These are phyloP conservation scores for Psilocybe tampanensis DNA, from an alignment of 768 basidiomycete genomes.

Conservation along the genomic window DNA sequence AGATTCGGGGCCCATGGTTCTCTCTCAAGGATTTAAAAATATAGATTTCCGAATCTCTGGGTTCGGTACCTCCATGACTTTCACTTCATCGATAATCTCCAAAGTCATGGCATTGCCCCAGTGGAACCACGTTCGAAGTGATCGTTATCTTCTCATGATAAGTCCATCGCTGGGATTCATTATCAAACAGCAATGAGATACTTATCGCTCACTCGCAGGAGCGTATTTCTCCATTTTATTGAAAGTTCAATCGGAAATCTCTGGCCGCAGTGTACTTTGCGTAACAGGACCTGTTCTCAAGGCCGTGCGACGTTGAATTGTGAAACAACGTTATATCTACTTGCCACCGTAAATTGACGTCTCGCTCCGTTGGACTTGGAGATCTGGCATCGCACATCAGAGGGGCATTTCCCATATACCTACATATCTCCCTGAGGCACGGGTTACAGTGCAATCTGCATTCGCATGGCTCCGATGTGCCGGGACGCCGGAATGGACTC, in stretches of 20 bases:
- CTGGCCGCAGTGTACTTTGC: slow-evolving; percentile 6
- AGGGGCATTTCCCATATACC: slow-evolving; percentile 23
- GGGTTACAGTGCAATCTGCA: slow-evolving; percentile 18
- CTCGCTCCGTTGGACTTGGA: slow-evolving; percentile 25
- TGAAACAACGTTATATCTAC: slow-evolving; percentile 20
- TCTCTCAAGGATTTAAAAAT: slow-evolving; percentile 26
- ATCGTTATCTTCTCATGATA: slow-evolving; percentile 10
- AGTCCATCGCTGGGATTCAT: slow-evolving; percentile 2
- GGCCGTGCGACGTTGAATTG: slow-evolving; percentile 17
- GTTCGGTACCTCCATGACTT: slow-evolving; percentile 23
- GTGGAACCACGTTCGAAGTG: slow-evolving; percentile 11
- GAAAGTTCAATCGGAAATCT: slow-evolving; percentile 8
- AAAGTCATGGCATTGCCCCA: slow-evolving; percentile 13
- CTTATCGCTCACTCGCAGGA: slow-evolving; percentile 1
- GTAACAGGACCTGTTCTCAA: slow-evolving; percentile 12
- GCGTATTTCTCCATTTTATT: slow-evolving; percentile 5
- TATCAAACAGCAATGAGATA: slow-evolving; percentile 3
- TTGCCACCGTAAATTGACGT: slow-evolving; percentile 20
- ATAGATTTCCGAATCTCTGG: slow-evolving; percentile 24
- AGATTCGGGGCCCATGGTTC: slow-evolving; percentile 22
- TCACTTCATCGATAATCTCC: slow-evolving; percentile 7
- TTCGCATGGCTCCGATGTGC: slow-evolving; percentile 30
- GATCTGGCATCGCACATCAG: slow-evolving; percentile 26
- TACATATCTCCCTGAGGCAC: slow-evolving; percentile 25
- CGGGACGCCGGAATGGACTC: slow-evolving; percentile 25